phyloP scores from a whole-genome alignment of 805 yeast genomes.

The Candida jianshihensis region DNA sequence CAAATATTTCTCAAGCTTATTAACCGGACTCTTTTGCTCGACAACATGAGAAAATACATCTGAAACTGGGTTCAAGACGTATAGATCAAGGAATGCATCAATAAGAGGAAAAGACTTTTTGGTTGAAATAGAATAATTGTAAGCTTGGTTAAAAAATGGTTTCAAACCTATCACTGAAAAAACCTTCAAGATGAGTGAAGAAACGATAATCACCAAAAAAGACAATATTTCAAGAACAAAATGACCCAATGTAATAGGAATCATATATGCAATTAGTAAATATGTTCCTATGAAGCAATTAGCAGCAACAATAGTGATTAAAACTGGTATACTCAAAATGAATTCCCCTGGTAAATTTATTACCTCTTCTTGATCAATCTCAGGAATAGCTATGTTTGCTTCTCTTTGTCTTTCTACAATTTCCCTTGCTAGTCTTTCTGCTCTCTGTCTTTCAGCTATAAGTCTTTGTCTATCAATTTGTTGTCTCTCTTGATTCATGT shows the following conservation, averaged over 20 bases:
- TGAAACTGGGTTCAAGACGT: constrained; percentile 16
- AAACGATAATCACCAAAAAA: constrained; percentile 5
- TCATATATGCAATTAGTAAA: constrained; percentile 35
- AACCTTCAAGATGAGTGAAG: constrained; percentile 3
- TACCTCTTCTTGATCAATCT: constrained; percentile 12
- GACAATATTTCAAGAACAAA: constrained; percentile 14
- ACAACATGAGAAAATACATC: constrained; percentile 15
- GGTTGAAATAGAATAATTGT: not conserved
- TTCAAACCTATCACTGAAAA: not conserved
- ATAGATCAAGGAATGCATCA: constrained; percentile 1
- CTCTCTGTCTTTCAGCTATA: no score
- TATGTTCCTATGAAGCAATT: constrained; percentile 27
- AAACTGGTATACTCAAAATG: constrained; percentile 9
- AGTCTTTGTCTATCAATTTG: no score
- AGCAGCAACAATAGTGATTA: constrained; percentile 18
- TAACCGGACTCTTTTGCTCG: constrained; percentile 22
- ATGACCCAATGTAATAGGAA: constrained; percentile 43
- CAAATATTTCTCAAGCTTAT: constrained; percentile 31
- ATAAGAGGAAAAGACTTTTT: constrained; percentile 4
- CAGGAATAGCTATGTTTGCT: no score
- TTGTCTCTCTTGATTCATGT: no score
- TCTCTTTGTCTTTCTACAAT: no score
- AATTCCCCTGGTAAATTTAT: no score
- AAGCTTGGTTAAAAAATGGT: not conserved
- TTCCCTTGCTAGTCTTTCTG: no score